phyloP scores from a whole-genome alignment of 768 basidiomycete genomes.

The Erythrobasidium yunnanense region DNA sequence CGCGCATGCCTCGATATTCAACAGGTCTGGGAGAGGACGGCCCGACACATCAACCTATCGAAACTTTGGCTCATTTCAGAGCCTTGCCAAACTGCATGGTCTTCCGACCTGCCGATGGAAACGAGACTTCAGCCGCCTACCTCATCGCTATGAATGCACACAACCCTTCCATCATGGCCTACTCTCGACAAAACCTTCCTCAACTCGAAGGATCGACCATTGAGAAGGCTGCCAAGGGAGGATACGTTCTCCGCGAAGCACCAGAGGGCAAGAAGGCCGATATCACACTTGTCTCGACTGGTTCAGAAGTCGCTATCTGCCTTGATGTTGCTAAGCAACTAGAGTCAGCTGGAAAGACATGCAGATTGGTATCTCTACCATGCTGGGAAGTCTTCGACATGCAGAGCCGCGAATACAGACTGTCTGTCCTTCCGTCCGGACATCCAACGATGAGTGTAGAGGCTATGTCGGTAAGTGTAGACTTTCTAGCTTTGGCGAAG shows the following conservation, averaged over 20 bases:
- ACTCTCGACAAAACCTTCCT: slow-evolving; percentile 78
- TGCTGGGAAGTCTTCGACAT: slow-evolving; percentile 76
- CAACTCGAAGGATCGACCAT: slow-evolving; percentile 80
- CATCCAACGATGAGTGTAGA: background rate
- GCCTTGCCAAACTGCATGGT: slow-evolving; percentile 84
- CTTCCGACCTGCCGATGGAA: slow-evolving; percentile 56
- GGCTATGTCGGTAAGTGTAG: slow-evolving; percentile 5
- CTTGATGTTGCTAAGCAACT: slow-evolving; percentile 76
- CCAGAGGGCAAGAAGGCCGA: slow-evolving; percentile 51
- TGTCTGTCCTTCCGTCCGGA: slow-evolving; percentile 59
- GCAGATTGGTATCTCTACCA: slow-evolving; percentile 73
- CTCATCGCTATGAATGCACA: slow-evolving; percentile 60
- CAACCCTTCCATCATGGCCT: slow-evolving; percentile 64
- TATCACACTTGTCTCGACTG: slow-evolving; percentile 77
- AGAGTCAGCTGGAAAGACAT: slow-evolving; percentile 63
- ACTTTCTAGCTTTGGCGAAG: background rate
- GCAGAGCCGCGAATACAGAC: slow-evolving; percentile 65
- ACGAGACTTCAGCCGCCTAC: slow-evolving; percentile 93
- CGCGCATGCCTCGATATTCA: background rate
- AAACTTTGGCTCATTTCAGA: slow-evolving; percentile 74
- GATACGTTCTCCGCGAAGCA: slow-evolving; percentile 78
- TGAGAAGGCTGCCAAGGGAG: slow-evolving; percentile 70
- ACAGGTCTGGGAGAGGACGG: slow-evolving; percentile 68
- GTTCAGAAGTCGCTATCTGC: slow-evolving; percentile 78
- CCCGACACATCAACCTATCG: slow-evolving; percentile 90